Conservation (phyloP, 176 grass and related monocot genomes). For the Rhynchospora breviuscula region DNA sequence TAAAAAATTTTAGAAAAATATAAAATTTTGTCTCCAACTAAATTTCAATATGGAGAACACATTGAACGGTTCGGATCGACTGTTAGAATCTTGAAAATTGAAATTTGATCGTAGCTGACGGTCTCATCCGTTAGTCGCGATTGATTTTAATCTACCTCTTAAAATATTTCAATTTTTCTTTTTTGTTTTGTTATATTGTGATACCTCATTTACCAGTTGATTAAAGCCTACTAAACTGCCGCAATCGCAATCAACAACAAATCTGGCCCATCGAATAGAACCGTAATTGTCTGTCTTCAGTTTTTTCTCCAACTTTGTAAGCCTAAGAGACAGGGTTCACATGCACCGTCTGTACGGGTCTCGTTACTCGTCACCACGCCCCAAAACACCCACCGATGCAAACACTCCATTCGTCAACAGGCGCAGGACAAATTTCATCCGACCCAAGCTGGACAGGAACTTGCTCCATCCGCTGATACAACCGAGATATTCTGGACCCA, state of each 20-base stretch:
- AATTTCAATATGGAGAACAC: too few species aligned
- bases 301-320: neutral
- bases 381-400: neutral
- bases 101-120: too few species aligned
- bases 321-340: neutral
- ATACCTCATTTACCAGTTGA: neutral
- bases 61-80: too few species aligned
- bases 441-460: neutral
- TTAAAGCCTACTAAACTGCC: neutral
- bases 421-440: neutral
- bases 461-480: neutral
- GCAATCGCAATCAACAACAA: neutral
- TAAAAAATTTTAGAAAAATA: too few species aligned
- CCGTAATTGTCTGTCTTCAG: neutral
- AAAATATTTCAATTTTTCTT: too few species aligned
- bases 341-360: neutral
- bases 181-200: neutral
- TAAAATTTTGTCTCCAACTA: too few species aligned
- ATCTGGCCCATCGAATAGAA: neutral
- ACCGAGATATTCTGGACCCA: neutral
- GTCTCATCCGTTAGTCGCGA: too few species aligned
- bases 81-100: too few species aligned
- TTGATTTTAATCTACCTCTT: too few species aligned
- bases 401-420: too few species aligned
- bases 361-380: neutral